Conservation (phyloP, 192 early-diverging fungal species). For the Entomortierella lignicola region DNA sequence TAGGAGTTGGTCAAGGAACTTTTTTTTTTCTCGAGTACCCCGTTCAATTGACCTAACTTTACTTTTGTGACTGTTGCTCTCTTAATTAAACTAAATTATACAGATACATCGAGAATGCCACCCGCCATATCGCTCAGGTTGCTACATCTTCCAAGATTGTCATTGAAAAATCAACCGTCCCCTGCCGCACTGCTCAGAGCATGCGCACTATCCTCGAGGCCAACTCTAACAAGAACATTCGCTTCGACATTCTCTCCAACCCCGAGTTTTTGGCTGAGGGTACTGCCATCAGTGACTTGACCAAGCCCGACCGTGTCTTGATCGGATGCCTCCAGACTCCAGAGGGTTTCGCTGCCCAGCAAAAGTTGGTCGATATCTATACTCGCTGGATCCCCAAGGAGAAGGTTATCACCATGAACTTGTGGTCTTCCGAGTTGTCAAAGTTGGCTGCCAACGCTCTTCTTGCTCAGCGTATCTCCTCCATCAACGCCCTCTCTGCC, state of each 20-base stretch:
- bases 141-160: slow-evolving; percentile 87
- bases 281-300: slow-evolving; percentile 85
- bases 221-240: slow-evolving; percentile 72
- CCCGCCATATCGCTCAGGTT: slow-evolving; percentile 83
- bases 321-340: slow-evolving; percentile 84
- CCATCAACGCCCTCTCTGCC: slow-evolving; percentile 91
- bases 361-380: slow-evolving; percentile 82
- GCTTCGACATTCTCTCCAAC: slow-evolving; percentile 91
- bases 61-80: slow-evolving; percentile 95
- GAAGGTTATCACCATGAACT: slow-evolving; percentile 88
- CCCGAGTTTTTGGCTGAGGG: slow-evolving; percentile 97
- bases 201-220: slow-evolving; percentile 87
- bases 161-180: slow-evolving; percentile 95
- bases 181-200: slow-evolving; percentile 88
- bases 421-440: slow-evolving; percentile 96
- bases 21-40: neutral
- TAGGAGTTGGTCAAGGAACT: no score
- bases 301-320: slow-evolving; percentile 90
- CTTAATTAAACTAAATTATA: no score
- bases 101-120: slow-evolving; percentile 85
- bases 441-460: slow-evolving; percentile 95
- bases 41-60: slow-evolving; percentile 80
- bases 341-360: slow-evolving; percentile 80
- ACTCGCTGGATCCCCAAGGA: slow-evolving; percentile 87
- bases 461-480: slow-evolving; percentile 92